These are phyloP conservation scores for Sporothrix mexicana DNA, from an alignment of 2,329 filamentous ascomycete species.

Conservation along the genomic window DNA sequence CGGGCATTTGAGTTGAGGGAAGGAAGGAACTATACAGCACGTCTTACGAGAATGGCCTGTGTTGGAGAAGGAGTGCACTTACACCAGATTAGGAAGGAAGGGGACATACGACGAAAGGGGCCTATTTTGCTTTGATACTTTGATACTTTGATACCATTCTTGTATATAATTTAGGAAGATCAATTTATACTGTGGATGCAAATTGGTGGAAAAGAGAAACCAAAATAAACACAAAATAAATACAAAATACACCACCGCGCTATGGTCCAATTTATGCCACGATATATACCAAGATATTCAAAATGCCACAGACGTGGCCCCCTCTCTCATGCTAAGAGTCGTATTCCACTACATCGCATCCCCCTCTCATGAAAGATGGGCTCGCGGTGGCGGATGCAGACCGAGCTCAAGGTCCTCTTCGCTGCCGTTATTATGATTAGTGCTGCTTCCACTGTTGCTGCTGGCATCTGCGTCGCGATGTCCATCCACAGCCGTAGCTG, in stretches of 20 bases:
- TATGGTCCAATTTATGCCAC: neutral
- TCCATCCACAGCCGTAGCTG: neutral
- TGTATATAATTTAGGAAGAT: neutral
- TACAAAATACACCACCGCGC: neutral
- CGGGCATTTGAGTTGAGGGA: slow-evolving; percentile 33
- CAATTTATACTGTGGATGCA: no score
- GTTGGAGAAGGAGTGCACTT: neutral
- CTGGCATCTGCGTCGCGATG: neutral
- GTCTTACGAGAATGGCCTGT: neutral
- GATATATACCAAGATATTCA: neutral
- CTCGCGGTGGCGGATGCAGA: slow-evolving; percentile 14
- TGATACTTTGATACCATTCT: neutral
- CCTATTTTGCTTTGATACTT: no score
- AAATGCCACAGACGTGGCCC: slow-evolving; percentile 1
- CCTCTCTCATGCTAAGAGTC: neutral
- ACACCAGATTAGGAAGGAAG: neutral
- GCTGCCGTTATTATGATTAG: neutral
- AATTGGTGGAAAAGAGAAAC: no score
- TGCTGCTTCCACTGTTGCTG: neutral
- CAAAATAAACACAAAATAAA: no score
- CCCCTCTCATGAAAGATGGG: slow-evolving; percentile 13
- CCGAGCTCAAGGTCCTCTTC: slow-evolving; percentile 20
- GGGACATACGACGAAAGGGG: no score
- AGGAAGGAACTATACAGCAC: neutral
- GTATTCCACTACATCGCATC: neutral